A percentile compares a stretch with the other conserved stretches of the same genome.
Conservation (phyloP, 768 basidiomycete species). For the Leucosporidium creatinivorum region DNA sequence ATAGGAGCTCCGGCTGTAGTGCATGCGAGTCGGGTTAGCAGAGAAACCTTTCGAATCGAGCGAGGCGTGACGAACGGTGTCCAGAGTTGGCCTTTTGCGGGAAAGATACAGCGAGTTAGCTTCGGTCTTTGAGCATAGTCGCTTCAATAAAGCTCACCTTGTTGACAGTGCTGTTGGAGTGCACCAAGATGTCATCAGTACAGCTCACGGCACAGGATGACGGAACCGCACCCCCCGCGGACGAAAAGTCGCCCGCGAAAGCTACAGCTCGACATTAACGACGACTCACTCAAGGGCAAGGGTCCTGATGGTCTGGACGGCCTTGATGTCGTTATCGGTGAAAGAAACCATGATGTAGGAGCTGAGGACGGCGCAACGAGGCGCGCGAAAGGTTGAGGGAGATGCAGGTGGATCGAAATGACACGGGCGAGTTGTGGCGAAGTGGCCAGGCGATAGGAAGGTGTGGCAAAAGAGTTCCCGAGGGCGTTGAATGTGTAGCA, state of each 20-base stretch:
- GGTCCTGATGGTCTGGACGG: conserved; percentile 38
- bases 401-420: no score
- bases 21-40: neutral
- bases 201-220: neutral
- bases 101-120: conserved; percentile 5
- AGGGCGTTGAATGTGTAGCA: no score
- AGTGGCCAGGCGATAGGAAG: no score
- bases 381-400: no score
- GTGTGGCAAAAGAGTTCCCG: no score
- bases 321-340: conserved; percentile 32
- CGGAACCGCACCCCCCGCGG: neutral
- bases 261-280: neutral
- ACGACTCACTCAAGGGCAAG: conserved; percentile 32
- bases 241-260: neutral
- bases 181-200: neutral
- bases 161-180: conserved; percentile 31
- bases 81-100: conserved; percentile 73
- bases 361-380: no score
- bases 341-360: conserved; percentile 17
- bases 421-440: no score
- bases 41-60: neutral
- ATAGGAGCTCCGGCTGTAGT: conserved; percentile 63
- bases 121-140: no score
- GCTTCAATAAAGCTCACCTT: conserved; percentile 9
- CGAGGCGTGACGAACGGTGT: conserved; percentile 48